Percentiles rank a stretch among this genome's conserved stretches.
phyloP scores from a whole-genome alignment of 164 flowering plant species.

The Annona cherimola region DNA sequence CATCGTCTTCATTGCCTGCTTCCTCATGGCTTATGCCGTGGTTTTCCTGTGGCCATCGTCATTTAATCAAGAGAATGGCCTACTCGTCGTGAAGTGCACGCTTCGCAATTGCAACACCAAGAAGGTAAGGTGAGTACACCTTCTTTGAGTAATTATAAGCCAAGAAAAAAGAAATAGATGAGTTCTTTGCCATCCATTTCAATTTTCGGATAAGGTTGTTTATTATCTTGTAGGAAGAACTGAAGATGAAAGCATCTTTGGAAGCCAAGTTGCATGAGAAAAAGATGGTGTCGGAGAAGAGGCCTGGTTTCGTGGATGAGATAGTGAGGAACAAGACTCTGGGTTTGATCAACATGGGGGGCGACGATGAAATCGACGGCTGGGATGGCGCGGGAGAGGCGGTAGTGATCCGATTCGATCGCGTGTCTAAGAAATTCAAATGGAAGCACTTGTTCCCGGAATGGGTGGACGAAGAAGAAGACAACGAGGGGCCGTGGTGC shows the following conservation, averaged over 20 bases:
- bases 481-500: slow-evolving; percentile 52
- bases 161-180: background rate
- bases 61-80: slow-evolving; percentile 29
- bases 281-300: slow-evolving; percentile 32
- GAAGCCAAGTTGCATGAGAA: slow-evolving; percentile 16
- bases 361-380: slow-evolving; percentile 44
- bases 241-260: slow-evolving; percentile 45
- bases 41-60: slow-evolving; percentile 56
- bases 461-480: slow-evolving; percentile 97
- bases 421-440: slow-evolving; percentile 44
- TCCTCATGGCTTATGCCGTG: slow-evolving; percentile 46
- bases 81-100: slow-evolving; percentile 52
- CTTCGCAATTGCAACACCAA: slow-evolving; percentile 66
- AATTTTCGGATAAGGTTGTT: background rate
- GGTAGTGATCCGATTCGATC: slow-evolving; percentile 29
- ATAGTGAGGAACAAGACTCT: slow-evolving; percentile 31
- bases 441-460: slow-evolving; percentile 88
- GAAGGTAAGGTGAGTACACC: slow-evolving; percentile 81
- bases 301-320: slow-evolving; percentile 51
- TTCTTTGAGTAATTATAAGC: background rate
- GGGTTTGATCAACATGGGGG: slow-evolving; percentile 83
- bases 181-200: background rate
- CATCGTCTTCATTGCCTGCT: slow-evolving; percentile 55
- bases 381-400: slow-evolving; percentile 40
- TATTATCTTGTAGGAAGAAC: slow-evolving; percentile 29